These are phyloP conservation scores for Glonium stellatum DNA, from an alignment of 495 filamentous ascomycete genomes.

Conservation along the genomic window DNA sequence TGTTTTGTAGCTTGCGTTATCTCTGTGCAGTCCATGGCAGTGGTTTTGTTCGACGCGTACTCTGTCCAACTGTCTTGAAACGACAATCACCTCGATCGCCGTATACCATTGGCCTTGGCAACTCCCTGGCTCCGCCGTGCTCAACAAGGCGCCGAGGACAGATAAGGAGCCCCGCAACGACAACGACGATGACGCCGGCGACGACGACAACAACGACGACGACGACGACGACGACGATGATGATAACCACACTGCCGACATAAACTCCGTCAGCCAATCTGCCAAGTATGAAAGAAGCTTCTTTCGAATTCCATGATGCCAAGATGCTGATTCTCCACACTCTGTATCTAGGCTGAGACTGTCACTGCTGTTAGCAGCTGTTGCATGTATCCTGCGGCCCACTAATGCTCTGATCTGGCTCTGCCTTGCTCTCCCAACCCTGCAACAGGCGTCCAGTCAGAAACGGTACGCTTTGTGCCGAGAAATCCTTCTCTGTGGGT, in stretches of 20 bases:
- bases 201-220: too few species aligned
- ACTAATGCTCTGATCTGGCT: conserved; percentile 88
- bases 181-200: conserved; percentile 4
- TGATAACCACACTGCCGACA: too few species aligned
- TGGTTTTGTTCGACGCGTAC: conserved; percentile 93
- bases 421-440: conserved; percentile 44
- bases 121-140: conserved; percentile 34
- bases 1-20: conserved; percentile 54
- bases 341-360: conserved; percentile 48
- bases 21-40: conserved; percentile 83
- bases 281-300: conserved; percentile 11
- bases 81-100: conserved; percentile 72
- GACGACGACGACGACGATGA: too few species aligned
- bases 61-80: conserved; percentile 90
- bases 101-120: conserved; percentile 85
- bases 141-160: conserved; percentile 15
- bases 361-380: conserved; percentile 66
- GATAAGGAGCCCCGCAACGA: conserved; percentile 22
- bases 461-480: conserved; percentile 50
- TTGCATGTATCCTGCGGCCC: conserved; percentile 81
- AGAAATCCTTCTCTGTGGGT: conserved; percentile 64
- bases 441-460: conserved; percentile 39
- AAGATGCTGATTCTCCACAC: conserved; percentile 5
- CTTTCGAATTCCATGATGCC: conserved; percentile 1
- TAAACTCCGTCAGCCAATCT: conserved; percentile 4